These are phyloP conservation scores for Barbatosphaeria neglecta DNA, from an alignment of 495 filamentous ascomycete genomes.

Conservation along the genomic window DNA sequence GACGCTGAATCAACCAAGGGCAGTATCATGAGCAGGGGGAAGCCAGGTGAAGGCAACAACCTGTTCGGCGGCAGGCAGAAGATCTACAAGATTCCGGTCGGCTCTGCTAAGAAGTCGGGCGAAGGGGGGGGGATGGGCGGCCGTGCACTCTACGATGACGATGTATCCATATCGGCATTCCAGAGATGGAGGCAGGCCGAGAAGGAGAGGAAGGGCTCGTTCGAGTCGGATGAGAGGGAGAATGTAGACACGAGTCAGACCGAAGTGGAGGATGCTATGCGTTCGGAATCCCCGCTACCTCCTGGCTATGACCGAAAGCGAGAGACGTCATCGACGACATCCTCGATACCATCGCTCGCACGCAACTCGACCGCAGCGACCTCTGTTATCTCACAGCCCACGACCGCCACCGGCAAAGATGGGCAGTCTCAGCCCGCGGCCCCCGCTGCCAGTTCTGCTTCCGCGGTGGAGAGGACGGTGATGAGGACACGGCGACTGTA, in stretches of 20 bases:
- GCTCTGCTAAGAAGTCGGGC: conserved; percentile 24
- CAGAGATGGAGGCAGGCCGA: conserved; percentile 49
- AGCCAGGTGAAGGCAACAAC: conserved; percentile 83
- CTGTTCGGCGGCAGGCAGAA: conserved; percentile 95
- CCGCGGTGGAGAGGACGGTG: conserved; percentile 35
- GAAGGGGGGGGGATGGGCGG: conserved; percentile 49
- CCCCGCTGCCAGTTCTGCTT: conserved; percentile 14
- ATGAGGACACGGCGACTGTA: conserved; percentile 71
- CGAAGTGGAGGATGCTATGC: conserved; percentile 25
- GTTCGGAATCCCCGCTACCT: conserved; percentile 47
- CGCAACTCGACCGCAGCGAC: conserved; percentile 85
- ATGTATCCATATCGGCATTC: conserved; percentile 70
- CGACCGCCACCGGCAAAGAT: conserved; percentile 34
- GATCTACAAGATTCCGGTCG: conserved; percentile 75
- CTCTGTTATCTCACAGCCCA: conserved; percentile 69
- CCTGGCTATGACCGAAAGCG: conserved; percentile 60
- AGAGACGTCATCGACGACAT: conserved; percentile 79
- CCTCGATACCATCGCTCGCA: conserved; percentile 56
- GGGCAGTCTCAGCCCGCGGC: conserved; percentile 26
- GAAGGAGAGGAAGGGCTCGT: conserved; percentile 37
- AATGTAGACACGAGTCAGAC: conserved; percentile 22
- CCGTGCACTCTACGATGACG: conserved; percentile 72
- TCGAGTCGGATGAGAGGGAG: conserved; percentile 23
- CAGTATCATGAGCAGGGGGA: conserved; percentile 73
- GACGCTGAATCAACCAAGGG: conserved; percentile 41